Conservation (phyloP, 345 rosid species). For the Cardamine chenopodiifolia region DNA sequence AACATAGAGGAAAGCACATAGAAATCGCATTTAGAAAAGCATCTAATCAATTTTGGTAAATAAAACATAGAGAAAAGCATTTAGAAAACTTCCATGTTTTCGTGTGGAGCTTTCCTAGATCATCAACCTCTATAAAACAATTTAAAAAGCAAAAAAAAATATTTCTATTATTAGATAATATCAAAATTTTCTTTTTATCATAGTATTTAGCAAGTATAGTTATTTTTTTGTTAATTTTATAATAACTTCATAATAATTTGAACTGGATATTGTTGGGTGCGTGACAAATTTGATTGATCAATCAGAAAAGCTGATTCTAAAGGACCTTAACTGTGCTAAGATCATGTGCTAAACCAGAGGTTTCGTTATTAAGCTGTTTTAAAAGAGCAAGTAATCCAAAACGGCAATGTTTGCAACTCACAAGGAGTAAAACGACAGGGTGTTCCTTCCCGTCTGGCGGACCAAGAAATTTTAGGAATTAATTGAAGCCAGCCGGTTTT, state of each 20-base stretch:
- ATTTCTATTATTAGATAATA: too few relatives aligned
- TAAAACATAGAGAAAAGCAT: too few relatives aligned
- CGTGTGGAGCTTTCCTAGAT: too few relatives aligned
- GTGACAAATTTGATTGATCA: not conserved
- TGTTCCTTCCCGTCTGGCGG: not conserved
- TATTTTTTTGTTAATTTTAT: too few relatives aligned
- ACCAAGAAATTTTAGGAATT: slow-evolving; percentile 6
- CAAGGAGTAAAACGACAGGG: slow-evolving; percentile 21
- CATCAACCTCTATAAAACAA: not conserved
- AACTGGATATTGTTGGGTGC: not conserved
- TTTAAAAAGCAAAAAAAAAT: not conserved
- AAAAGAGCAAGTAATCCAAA: not conserved
- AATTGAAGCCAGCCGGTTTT: slow-evolving; percentile 7
- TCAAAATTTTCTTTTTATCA: too few relatives aligned
- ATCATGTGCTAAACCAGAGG: slow-evolving; percentile 4
- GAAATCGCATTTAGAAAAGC: too few relatives aligned
- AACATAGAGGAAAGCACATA: too few relatives aligned
- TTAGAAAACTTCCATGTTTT: too few relatives aligned
- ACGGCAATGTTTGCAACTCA: slow-evolving; percentile 25
- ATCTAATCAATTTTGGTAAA: too few relatives aligned
- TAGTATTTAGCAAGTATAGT: too few relatives aligned
- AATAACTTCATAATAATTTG: not conserved
- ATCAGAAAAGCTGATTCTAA: not conserved
- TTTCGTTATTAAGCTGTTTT: not conserved
- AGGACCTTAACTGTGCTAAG: not conserved